phyloP scores from a whole-genome alignment of 192 early-diverging fungal species.

The Podila clonocystis region DNA sequence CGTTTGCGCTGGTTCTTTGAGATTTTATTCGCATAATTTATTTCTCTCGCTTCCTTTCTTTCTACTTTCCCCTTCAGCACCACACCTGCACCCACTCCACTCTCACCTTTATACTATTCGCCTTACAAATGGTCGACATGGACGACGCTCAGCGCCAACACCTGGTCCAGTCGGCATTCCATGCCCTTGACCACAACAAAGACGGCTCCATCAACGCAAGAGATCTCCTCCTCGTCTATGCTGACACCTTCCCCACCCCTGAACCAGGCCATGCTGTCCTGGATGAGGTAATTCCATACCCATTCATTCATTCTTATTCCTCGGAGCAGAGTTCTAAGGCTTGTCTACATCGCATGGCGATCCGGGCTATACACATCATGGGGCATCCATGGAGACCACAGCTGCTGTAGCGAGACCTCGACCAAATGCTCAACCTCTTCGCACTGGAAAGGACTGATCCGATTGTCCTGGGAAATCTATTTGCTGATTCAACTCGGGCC shows the following conservation, averaged over 20 bases:
- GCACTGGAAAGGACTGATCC: no score
- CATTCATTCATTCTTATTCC: background rate
- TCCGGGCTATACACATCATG: no score
- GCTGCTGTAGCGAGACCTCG: no score
- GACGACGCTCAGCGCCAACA: constrained; percentile 44
- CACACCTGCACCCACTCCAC: background rate
- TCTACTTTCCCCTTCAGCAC: constrained; percentile 2
- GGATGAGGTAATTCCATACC: constrained; percentile 37
- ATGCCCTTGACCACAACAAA: constrained; percentile 59
- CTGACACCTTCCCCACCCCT: constrained; percentile 44
- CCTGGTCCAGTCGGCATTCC: constrained; percentile 55
- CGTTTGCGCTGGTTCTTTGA: no score
- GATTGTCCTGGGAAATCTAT: no score
- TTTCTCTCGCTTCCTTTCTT: background rate
- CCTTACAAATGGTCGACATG: constrained; percentile 13
- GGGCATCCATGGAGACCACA: no score
- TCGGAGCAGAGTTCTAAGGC: background rate
- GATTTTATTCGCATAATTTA: no score
- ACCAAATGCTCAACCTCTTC: no score
- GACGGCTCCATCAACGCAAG: constrained; percentile 59
- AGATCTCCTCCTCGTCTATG: constrained; percentile 54
- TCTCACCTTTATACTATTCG: background rate
- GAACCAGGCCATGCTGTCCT: constrained; percentile 39
- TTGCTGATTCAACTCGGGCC: no score
- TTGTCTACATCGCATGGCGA: no score